phyloP scores from a whole-genome alignment of 345 rosid species.

The Brassica nigra region DNA sequence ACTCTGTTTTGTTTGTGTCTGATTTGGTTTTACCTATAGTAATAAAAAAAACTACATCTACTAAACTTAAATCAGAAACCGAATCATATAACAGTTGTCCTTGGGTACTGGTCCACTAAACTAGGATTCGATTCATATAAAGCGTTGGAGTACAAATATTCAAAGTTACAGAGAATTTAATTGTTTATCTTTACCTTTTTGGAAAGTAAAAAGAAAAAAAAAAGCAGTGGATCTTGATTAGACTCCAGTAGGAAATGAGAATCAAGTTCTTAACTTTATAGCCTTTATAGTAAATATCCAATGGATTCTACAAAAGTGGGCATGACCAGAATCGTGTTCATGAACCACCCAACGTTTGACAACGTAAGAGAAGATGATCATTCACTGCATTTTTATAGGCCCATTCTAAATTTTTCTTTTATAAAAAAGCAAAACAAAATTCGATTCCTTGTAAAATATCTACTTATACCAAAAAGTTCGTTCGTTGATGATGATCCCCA shows the following conservation, averaged over 20 bases:
- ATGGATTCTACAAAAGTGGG: conserved; percentile 34
- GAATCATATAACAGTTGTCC: not conserved
- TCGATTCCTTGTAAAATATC: conserved; percentile 17
- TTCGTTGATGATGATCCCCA: conserved; percentile 15
- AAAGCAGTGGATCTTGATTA: conserved; percentile 8
- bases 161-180: conserved; percentile 4
- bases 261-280: conserved; percentile 10
- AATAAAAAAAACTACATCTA: not conserved
- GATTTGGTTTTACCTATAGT: not conserved
- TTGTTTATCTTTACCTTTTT: conserved; percentile 4
- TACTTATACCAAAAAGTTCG: conserved; percentile 3
- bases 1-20: not conserved
- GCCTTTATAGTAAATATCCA: not conserved
- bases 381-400: conserved; percentile 6
- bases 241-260: not conserved
- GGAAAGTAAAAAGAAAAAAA: conserved; percentile 7
- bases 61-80: not conserved
- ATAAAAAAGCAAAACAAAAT: not conserved
- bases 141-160: conserved; percentile 12
- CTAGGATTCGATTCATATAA: not conserved
- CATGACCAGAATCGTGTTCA: conserved; percentile 32
- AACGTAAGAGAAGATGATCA: conserved; percentile 8
- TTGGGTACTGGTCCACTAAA: not conserved
- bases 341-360: conserved; percentile 22
- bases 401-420: conserved; percentile 1